Conservation (phyloP, 2,329 filamentous ascomycete genomes). For the Amauroascus verrucosus region DNA sequence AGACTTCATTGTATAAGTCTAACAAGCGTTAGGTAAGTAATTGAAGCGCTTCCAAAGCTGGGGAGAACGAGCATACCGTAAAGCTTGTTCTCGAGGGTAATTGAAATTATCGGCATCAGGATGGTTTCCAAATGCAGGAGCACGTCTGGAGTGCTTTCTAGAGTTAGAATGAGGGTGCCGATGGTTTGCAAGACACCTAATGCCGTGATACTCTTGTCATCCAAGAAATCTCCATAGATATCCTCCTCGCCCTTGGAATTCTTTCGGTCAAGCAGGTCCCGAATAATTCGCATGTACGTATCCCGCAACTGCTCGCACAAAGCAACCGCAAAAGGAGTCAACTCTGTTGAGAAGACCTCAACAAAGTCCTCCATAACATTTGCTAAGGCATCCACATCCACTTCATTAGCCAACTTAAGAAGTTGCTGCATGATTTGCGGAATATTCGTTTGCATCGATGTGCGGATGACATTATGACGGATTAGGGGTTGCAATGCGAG, state of each 20-base stretch:
- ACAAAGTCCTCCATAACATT: slow-evolving; percentile 99
- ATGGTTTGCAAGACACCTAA: slow-evolving; percentile 95
- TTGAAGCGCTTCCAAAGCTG: background rate
- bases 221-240: slow-evolving; percentile 77
- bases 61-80: slow-evolving; percentile 49
- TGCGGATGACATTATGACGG: slow-evolving; percentile 84
- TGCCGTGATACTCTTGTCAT: slow-evolving; percentile 97
- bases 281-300: slow-evolving; percentile 87
- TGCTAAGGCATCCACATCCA: slow-evolving; percentile 90
- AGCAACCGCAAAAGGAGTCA: slow-evolving; percentile 93
- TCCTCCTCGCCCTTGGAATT: slow-evolving; percentile 61
- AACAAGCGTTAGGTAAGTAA: slow-evolving; percentile 1
- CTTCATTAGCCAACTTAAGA: slow-evolving; percentile 92
- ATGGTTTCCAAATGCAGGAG: slow-evolving; percentile 89
- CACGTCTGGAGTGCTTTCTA: slow-evolving; percentile 95
- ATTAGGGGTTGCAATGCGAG: slow-evolving; percentile 92
- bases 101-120: slow-evolving; percentile 90
- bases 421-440: slow-evolving; percentile 99
- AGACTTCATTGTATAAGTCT: slow-evolving; percentile 96
- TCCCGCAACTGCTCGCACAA: slow-evolving; percentile 91
- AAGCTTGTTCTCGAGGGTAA: slow-evolving; percentile 94
- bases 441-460: slow-evolving; percentile 94
- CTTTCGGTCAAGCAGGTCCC: slow-evolving; percentile 82
- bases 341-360: slow-evolving; percentile 91
- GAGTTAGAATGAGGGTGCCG: slow-evolving; percentile 86